phyloP scores from a whole-genome alignment of 192 early-diverging fungal genomes.

The Coemansia furcata region DNA sequence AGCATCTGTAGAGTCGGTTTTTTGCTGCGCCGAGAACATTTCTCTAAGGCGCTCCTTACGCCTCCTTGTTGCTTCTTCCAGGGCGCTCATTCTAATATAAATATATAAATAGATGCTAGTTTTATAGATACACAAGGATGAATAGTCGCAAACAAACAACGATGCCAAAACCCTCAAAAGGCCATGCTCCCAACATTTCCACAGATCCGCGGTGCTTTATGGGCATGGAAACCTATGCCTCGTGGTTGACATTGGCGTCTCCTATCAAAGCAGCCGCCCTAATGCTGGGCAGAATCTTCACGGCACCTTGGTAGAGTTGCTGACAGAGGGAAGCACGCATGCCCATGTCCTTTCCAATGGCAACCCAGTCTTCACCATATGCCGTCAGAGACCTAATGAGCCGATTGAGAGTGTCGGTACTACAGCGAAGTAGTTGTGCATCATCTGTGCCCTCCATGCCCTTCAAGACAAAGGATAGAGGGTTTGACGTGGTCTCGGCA shows the following conservation, averaged over 20 bases:
- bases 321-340: not conserved
- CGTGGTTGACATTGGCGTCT: not conserved
- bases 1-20: not conserved
- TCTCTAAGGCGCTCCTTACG: conserved; percentile 62
- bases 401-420: not conserved
- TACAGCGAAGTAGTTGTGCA: not conserved
- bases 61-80: conserved; percentile 63
- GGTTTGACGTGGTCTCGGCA: not conserved
- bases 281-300: not conserved
- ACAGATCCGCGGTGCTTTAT: not conserved
- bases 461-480: not conserved
- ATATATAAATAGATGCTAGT: not conserved
- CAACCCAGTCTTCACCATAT: not conserved
- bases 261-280: not conserved
- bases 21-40: not conserved
- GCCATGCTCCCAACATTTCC: not conserved
- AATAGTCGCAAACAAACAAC: not conserved
- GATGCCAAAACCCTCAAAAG: not conserved
- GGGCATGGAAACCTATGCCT: not conserved
- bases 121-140: not conserved
- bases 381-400: not conserved
- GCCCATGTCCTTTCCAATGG: conserved; percentile 10
- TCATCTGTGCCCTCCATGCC: not conserved
- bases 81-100: conserved; percentile 12
- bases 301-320: not conserved